Evolutionary conservation across 805 yeast species (phyloP).

Genomic region (Candida maesae): DNA sequence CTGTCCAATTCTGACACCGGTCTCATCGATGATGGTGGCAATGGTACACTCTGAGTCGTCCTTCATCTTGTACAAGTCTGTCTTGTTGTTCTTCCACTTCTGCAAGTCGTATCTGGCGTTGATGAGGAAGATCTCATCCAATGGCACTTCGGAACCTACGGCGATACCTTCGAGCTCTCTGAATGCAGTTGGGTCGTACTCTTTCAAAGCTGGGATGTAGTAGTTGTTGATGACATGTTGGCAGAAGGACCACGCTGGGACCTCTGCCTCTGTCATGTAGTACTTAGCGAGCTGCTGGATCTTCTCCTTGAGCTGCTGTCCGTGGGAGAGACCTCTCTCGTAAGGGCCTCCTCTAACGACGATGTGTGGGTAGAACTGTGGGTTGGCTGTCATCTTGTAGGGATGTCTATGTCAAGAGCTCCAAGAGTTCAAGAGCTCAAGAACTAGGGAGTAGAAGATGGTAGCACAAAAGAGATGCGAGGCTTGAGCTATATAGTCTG

Average conservation of each 20-base stretch:
- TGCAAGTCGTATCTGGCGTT: slow-evolving; percentile 17
- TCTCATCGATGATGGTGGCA: slow-evolving; percentile 15
- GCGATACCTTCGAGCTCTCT: slow-evolving; percentile 13
- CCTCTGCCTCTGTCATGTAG: slow-evolving; percentile 12
- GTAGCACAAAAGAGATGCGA: too few species aligned
- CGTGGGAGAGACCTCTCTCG: slow-evolving; percentile 15
- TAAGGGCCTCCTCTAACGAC: slow-evolving; percentile 13
- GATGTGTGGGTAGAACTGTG: slow-evolving; percentile 11
- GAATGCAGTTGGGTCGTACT: slow-evolving; percentile 9
- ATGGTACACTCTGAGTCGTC: slow-evolving; percentile 16
- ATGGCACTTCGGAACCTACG: slow-evolving; percentile 10
- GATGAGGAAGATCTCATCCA: slow-evolving; percentile 14
- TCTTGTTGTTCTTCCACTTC: slow-evolving; percentile 13
- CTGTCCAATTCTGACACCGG: slow-evolving; percentile 16
- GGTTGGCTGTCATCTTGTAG: slow-evolving; percentile 1
- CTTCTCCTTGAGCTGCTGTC: slow-evolving; percentile 12
- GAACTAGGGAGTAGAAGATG: too few species aligned
- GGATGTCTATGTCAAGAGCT: too few species aligned
- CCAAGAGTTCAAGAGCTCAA: too few species aligned
- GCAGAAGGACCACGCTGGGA: slow-evolving; percentile 14
- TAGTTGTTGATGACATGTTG: slow-evolving; percentile 12
- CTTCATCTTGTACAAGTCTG: slow-evolving; percentile 10
- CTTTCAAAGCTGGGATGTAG: slow-evolving; percentile 15
- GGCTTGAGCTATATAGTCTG: too few species aligned
- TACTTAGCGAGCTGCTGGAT: slow-evolving; percentile 11